These are phyloP conservation scores for Monilinia aucupariae DNA, from an alignment of 2,329 filamentous ascomycete species.

Conservation along the genomic window DNA sequence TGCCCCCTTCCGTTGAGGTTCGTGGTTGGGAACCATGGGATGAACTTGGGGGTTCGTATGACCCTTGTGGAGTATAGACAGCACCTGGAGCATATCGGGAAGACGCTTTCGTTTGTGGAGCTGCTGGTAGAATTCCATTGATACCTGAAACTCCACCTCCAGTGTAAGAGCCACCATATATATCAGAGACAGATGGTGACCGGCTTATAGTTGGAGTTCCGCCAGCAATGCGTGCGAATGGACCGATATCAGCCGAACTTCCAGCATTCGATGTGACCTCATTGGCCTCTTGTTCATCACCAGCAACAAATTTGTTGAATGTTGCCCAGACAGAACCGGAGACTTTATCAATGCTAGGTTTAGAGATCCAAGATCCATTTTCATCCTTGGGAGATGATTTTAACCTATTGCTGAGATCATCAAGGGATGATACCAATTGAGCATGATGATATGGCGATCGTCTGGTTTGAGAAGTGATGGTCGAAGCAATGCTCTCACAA, in stretches of 20 bases:
- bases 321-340: slow-evolving; percentile 84
- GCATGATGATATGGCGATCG: slow-evolving; percentile 82
- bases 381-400: slow-evolving; percentile 80
- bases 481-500: slow-evolving; percentile 73
- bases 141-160: slow-evolving; percentile 33
- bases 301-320: slow-evolving; percentile 94
- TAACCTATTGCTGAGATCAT: slow-evolving; percentile 77
- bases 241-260: slow-evolving; percentile 58
- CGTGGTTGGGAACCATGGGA: slow-evolving; percentile 35
- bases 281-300: slow-evolving; percentile 70
- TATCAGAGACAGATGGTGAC: slow-evolving; percentile 69
- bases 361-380: slow-evolving; percentile 83
- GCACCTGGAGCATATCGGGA: slow-evolving; percentile 35
- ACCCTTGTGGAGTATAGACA: slow-evolving; percentile 23
- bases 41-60: slow-evolving; percentile 25
- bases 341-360: slow-evolving; percentile 93
- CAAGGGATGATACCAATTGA: slow-evolving; percentile 66
- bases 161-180: slow-evolving; percentile 43
- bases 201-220: slow-evolving; percentile 70
- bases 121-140: slow-evolving; percentile 25
- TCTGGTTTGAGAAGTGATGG: slow-evolving; percentile 75
- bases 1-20: slow-evolving; percentile 41
- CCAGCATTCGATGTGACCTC: slow-evolving; percentile 53
- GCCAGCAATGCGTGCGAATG: slow-evolving; percentile 77
- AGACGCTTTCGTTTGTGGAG: slow-evolving; percentile 24